Base-by-base conservation (phyloP, 2,329 filamentous ascomycete genomes). In the Monilinia fructicola region DNA sequence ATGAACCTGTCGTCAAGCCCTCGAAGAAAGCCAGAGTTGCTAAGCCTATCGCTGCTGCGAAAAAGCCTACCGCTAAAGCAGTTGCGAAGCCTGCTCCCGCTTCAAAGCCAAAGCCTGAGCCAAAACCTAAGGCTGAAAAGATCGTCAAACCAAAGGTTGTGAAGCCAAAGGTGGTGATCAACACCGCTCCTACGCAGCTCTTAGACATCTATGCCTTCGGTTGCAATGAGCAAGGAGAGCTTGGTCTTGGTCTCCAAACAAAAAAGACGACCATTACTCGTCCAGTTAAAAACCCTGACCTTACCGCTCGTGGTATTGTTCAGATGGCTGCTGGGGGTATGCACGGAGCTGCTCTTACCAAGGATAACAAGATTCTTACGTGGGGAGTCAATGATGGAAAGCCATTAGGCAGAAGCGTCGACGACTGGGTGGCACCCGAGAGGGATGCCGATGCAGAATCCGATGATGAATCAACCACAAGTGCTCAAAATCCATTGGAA, bases 341-440 rank as follows among this genome's bases (percentile, higher is more conserved):
- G 91, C 91, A 95, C 78, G 87, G 83, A 64, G 81, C 90, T 68
- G 90, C 88, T 4, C 79, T 95, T 63, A 94, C 91, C 60, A 84
- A 88, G 73, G 89, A 93, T 78, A 91, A 92, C 81, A 87, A 88
- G 78, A 89, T 95, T 71, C 79, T 92, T 58, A 92, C 90, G 40
- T 95, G 91, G 91, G 91, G 91, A 61, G 91, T 94, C 72, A 95
- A 95, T 75, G 91, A 95, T 74, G 88, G 93, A 74, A 89, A 89
- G 69, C 90, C 92, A 7, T 84, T 95, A 54, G 92, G 91, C 42
- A 84, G 92, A 76, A 85, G 91, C 76, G 93, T 90, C 1, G 80
- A 79, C 16, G 26, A 23, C 10, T 90, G 87, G 85, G 85, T 89
- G 2, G 89, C 89, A 63, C 86, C 86, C 18, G 77, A 83, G 23